Evolutionary conservation across 305 asterid genomes (phyloP).

Genomic region (Fraxinus dipetala): DNA sequence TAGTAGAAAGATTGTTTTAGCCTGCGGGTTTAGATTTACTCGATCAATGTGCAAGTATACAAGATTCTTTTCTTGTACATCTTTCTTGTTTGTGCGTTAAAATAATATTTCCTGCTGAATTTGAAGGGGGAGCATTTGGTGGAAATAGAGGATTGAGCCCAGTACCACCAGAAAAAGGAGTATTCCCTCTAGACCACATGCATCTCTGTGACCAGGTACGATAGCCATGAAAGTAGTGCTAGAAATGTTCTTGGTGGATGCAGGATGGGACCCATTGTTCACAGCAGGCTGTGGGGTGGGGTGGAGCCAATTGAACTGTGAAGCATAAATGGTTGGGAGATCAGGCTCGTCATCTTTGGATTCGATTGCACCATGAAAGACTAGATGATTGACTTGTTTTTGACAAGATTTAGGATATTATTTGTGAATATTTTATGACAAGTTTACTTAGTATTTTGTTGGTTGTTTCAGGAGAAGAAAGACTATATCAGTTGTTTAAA

Average conservation of each 20-base stretch:
- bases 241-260: not conserved
- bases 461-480: slow-evolving; percentile 78
- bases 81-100: not conserved
- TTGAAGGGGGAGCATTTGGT: slow-evolving; percentile 85
- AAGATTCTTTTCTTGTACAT: not conserved
- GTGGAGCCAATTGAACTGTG: not conserved
- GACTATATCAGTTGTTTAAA: slow-evolving; percentile 75
- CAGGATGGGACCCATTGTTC: not conserved
- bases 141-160: slow-evolving; percentile 92
- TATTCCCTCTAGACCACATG: slow-evolving; percentile 89
- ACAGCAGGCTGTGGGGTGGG: not conserved
- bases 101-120: slow-evolving; percentile 13
- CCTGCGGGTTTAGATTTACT: slow-evolving; percentile 1
- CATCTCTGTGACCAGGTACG: slow-evolving; percentile 62
- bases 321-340: not conserved
- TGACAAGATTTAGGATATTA: slow-evolving; percentile 13
- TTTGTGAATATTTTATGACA: not conserved
- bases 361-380: not conserved
- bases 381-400: not conserved
- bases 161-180: slow-evolving; percentile 95
- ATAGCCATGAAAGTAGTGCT: not conserved
- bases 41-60: not conserved
- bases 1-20: not conserved
- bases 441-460: not conserved
- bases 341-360: not conserved